These are phyloP conservation scores for Phlyctochytrium arcticum DNA, from an alignment of 192 early-diverging fungal species.

Conservation along the genomic window DNA sequence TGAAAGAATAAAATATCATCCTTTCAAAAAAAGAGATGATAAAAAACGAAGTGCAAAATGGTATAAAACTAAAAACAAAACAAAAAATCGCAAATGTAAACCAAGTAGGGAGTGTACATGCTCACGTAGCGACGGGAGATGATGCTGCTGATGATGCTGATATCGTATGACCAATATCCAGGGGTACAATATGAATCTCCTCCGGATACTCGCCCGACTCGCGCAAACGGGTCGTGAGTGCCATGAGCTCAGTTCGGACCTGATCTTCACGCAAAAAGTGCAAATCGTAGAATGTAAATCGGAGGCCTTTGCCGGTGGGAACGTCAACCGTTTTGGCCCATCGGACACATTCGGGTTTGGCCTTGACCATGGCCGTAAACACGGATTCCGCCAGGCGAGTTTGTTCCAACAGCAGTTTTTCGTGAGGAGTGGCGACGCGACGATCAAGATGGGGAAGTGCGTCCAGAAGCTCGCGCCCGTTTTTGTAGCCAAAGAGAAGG, in stretches of 20 bases:
- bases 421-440: conserved; percentile 38
- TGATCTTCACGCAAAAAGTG: conserved; percentile 33
- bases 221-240: neutral
- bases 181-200: neutral
- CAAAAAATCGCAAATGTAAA: no score
- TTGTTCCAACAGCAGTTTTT: conserved; percentile 37
- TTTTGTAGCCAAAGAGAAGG: conserved; percentile 34
- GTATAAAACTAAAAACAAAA: no score
- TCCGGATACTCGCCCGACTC: neutral
- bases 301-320: conserved; percentile 3
- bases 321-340: conserved; percentile 18
- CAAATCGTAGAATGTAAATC: conserved; percentile 31
- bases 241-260: conserved; percentile 19
- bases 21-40: no score
- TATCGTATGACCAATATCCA: neutral
- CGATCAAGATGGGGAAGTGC: conserved; percentile 25
- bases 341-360: neutral
- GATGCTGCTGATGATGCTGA: no score
- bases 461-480: conserved; percentile 38
- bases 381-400: conserved; percentile 16
- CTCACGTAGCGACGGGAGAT: no score
- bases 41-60: no score
- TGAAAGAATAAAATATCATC: no score
- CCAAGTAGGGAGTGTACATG: no score
- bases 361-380: conserved; percentile 17